Conservation (phyloP, 2,329 filamentous ascomycete species). For the Paecilomyces dactylethromorphus region DNA sequence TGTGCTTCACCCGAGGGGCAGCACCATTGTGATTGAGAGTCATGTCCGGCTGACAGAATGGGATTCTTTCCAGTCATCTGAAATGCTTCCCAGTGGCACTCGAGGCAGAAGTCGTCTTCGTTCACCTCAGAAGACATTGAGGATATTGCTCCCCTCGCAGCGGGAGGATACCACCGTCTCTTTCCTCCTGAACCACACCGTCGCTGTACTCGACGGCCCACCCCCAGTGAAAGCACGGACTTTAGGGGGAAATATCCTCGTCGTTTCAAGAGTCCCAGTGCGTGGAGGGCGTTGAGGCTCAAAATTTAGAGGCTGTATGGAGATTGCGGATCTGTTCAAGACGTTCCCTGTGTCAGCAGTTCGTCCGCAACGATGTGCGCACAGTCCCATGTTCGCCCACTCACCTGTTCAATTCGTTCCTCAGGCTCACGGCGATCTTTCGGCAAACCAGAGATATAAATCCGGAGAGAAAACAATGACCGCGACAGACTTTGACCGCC, state of each 20-base stretch:
- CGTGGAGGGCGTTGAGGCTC: background rate
- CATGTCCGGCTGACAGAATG: slow-evolving; percentile 14
- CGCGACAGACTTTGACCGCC: background rate
- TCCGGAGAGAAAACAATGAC: background rate
- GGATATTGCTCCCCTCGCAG: background rate
- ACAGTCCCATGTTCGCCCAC: background rate
- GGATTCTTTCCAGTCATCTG: slow-evolving; percentile 26
- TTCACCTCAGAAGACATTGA: slow-evolving; percentile 25
- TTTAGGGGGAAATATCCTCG: background rate
- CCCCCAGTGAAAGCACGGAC: slow-evolving; percentile 3
- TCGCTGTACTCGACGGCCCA: background rate
- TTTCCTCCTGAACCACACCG: background rate
- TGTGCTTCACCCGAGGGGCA: slow-evolving; percentile 22
- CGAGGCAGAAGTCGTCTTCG: slow-evolving; percentile 31
- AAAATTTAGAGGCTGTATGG: background rate
- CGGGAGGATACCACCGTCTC: background rate
- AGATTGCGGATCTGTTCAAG: background rate
- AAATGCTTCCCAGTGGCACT: slow-evolving; percentile 36
- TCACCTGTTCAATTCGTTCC: background rate
- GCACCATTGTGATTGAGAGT: slow-evolving; percentile 19
- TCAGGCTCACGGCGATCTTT: background rate
- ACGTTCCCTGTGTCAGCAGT: background rate
- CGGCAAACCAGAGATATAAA: background rate
- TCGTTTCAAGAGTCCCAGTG: background rate
- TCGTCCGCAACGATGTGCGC: background rate